These are phyloP conservation scores for Fusarium neocosmosporiellum DNA, from an alignment of 2,329 filamentous ascomycete species.

Conservation along the genomic window DNA sequence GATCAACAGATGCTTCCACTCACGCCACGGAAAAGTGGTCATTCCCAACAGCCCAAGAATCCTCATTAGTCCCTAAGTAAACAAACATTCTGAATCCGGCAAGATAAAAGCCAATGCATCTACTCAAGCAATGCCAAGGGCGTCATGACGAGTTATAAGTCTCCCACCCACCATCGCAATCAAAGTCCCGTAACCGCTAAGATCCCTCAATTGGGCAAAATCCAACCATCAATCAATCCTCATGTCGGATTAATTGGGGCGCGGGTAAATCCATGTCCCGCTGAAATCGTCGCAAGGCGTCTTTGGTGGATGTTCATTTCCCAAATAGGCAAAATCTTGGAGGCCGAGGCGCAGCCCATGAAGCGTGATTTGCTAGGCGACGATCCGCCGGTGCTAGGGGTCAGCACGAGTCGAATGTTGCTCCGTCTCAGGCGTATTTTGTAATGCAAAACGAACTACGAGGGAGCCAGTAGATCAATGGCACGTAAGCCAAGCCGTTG, in stretches of 20 bases:
- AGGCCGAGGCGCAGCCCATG: not conserved
- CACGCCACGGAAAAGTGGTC: conserved; percentile 21
- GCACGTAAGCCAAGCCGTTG: not conserved
- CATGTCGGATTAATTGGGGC: not conserved
- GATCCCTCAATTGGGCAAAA: not conserved
- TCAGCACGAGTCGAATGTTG: not conserved
- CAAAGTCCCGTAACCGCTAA: not conserved
- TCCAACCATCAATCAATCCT: not conserved
- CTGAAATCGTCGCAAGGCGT: conserved; percentile 5
- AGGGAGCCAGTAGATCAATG: not conserved
- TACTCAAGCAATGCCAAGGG: not conserved
- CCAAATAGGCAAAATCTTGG: not conserved
- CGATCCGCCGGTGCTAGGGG: not conserved
- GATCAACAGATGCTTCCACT: not conserved
- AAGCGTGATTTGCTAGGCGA: not conserved
- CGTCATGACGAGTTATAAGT: conserved; percentile 1
- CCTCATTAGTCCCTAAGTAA: conserved; percentile 12
- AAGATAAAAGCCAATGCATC: not conserved
- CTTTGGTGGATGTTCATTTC: conserved; percentile 3
- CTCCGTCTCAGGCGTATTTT: not conserved
- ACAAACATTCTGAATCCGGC: conserved; percentile 11
- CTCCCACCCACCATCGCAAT: not conserved
- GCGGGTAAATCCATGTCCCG: conserved; percentile 1
- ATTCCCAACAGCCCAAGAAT: conserved; percentile 25
- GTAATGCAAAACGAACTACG: not conserved